Conservation (phyloP, 345 rosid species). For the Garcia nutans region DNA sequence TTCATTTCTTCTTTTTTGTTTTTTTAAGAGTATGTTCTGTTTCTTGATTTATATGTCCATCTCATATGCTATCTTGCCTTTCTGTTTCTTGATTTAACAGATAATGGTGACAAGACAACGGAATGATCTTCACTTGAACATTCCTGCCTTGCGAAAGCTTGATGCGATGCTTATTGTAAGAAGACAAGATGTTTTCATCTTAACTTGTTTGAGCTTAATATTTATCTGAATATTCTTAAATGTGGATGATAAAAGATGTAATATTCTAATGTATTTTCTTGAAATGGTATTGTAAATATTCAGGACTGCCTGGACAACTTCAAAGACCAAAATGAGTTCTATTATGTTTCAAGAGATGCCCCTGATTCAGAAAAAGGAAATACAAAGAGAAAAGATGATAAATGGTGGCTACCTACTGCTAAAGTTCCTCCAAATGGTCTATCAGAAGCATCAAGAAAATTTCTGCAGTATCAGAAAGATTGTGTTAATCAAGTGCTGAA, state of each 20-base stretch:
- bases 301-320: constrained; percentile 84
- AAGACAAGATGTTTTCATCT: not conserved
- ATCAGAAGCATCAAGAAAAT: constrained; percentile 63
- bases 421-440: constrained; percentile 78
- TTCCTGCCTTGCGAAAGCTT: constrained; percentile 87
- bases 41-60: not conserved
- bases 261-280: not conserved
- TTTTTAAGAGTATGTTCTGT: not conserved
- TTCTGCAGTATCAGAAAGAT: constrained; percentile 76
- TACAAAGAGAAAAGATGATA: constrained; percentile 62
- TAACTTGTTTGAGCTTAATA: not conserved
- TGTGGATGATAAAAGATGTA: not conserved
- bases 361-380: constrained; percentile 55
- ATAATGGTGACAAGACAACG: constrained; percentile 83
- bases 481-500: constrained; percentile 85
- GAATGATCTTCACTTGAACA: constrained; percentile 82
- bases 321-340: constrained; percentile 67
- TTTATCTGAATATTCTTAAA: not conserved
- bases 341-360: constrained; percentile 61
- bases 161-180: constrained; percentile 96
- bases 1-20: too few species aligned
- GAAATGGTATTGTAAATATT: not conserved
- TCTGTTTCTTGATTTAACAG: constrained; percentile 32
- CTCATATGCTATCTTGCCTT: not conserved
- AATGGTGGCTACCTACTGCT: constrained; percentile 87